Evolutionary conservation across 2,329 filamentous ascomycete genomes (phyloP).

Genomic region (Phaeophleospora eucalypticola): DNA sequence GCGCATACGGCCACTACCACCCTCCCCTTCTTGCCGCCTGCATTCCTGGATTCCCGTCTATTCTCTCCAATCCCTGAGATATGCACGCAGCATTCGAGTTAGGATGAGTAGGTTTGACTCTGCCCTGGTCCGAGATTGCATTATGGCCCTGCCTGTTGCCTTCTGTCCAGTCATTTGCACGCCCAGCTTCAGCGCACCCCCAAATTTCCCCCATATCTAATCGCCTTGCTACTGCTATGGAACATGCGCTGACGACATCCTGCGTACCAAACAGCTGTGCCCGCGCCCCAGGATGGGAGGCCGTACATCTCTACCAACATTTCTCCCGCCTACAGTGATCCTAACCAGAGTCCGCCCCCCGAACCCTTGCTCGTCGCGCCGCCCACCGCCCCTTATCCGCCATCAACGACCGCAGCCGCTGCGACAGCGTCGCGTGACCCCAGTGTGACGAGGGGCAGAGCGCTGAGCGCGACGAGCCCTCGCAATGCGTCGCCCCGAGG

Average conservation of each 20-base stretch:
- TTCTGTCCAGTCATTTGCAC: conserved; percentile 4
- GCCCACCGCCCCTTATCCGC: conserved; percentile 20
- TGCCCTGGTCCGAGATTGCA: conserved; percentile 5
- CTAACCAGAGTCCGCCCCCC: conserved; percentile 29
- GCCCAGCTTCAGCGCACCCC: too few species aligned
- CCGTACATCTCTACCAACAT: conserved; percentile 14
- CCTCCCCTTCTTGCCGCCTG: background rate
- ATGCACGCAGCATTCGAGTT: conserved; percentile 6
- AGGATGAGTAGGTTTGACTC: conserved; percentile 15
- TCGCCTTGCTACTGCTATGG: too few species aligned
- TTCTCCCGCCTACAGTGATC: conserved; percentile 18
- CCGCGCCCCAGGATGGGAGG: conserved; percentile 26
- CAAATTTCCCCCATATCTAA: too few species aligned
- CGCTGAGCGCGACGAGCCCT: conserved; percentile 39
- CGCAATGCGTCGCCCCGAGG: conserved; percentile 43
- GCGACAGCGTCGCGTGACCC: conserved; percentile 34
- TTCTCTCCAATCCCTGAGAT: background rate
- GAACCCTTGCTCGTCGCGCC: conserved; percentile 32
- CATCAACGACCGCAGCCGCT: conserved; percentile 11
- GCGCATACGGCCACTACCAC: too few species aligned
- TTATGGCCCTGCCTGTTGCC: background rate
- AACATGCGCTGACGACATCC: conserved; percentile 23
- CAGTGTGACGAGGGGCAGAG: conserved; percentile 44
- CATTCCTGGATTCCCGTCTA: background rate
- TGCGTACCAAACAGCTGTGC: conserved; percentile 25